Conservation (phyloP, 2,329 filamentous ascomycete species). For the Boeremia exigua region DNA sequence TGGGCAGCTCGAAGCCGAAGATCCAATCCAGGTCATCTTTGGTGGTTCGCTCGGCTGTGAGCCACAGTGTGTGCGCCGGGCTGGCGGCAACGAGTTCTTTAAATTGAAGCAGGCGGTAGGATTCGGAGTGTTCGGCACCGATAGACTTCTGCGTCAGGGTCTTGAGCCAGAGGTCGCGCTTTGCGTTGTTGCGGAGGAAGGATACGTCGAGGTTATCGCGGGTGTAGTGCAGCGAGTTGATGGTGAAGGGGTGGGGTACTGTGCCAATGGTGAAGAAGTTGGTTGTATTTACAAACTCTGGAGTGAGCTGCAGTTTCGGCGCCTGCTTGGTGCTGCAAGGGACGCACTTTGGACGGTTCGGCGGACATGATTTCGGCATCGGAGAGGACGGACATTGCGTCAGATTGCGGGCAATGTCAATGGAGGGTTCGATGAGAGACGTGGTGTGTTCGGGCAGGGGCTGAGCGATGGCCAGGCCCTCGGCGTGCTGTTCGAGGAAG, state of each 20-base stretch:
- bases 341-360: constrained; percentile 75
- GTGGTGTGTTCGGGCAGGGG: constrained; percentile 78
- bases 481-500: constrained; percentile 80
- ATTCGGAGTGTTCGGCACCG: constrained; percentile 66
- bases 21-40: constrained; percentile 83
- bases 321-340: constrained; percentile 70
- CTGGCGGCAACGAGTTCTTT: constrained; percentile 80
- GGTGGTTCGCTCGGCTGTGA: constrained; percentile 70
- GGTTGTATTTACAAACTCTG: constrained; percentile 73
- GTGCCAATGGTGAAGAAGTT: constrained; percentile 81
- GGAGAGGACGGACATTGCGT: constrained; percentile 76
- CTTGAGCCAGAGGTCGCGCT: constrained; percentile 79
- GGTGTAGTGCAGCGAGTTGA: constrained; percentile 69
- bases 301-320: constrained; percentile 70
- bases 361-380: constrained; percentile 79
- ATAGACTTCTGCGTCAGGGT: constrained; percentile 74
- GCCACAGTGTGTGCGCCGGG: constrained; percentile 74
- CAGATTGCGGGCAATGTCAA: constrained; percentile 75
- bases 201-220: constrained; percentile 52
- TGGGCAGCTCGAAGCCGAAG: constrained; percentile 83
- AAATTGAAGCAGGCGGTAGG: constrained; percentile 72
- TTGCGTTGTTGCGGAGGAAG: constrained; percentile 63
- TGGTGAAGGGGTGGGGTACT: constrained; percentile 90
- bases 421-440: constrained; percentile 70
- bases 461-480: constrained; percentile 81